These are phyloP conservation scores for Naganishia onofrii DNA, from an alignment of 768 basidiomycete species.

Conservation along the genomic window DNA sequence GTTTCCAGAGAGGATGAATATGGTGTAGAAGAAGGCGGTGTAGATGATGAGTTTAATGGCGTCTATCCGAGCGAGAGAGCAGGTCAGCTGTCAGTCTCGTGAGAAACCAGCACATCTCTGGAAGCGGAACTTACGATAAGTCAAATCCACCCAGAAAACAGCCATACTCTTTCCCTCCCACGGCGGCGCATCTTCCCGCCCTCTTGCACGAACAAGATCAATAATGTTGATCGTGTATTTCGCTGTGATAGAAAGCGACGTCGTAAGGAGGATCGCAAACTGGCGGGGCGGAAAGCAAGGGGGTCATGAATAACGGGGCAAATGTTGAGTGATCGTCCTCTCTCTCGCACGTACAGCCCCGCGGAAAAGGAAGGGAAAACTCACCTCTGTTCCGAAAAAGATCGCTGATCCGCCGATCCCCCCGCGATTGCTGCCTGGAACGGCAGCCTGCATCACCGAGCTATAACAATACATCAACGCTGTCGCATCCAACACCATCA, in stretches of 20 bases:
- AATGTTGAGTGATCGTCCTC: conserved; percentile 62
- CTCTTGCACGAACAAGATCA: conserved; percentile 76
- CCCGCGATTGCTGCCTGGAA: neutral
- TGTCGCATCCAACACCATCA: conserved; percentile 76
- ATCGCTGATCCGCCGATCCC: conserved; percentile 84
- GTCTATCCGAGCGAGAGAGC: conserved; percentile 60
- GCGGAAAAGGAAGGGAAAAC: conserved; percentile 39
- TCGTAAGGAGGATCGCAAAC: conserved; percentile 87
- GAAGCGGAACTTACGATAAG: conserved; percentile 65
- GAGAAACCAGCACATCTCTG: neutral
- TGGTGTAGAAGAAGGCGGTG: conserved; percentile 86
- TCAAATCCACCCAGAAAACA: conserved; percentile 88
- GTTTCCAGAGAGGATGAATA: conserved; percentile 82
- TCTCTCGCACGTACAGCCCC: neutral
- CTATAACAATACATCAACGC: conserved; percentile 42
- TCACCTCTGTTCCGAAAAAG: conserved; percentile 87
- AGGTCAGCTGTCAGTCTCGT: neutral
- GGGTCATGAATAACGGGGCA: too few relatives aligned
- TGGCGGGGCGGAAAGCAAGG: conserved; percentile 46
- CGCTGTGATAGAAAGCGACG: conserved; percentile 68
- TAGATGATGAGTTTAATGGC: conserved; percentile 91
- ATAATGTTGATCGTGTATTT: conserved; percentile 79
- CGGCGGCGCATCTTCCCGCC: conserved; percentile 58
- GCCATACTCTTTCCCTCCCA: conserved; percentile 99
- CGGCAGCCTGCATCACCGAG: neutral